Conservation (phyloP, 2,329 filamentous ascomycete genomes). For the Claviceps maximensis region DNA sequence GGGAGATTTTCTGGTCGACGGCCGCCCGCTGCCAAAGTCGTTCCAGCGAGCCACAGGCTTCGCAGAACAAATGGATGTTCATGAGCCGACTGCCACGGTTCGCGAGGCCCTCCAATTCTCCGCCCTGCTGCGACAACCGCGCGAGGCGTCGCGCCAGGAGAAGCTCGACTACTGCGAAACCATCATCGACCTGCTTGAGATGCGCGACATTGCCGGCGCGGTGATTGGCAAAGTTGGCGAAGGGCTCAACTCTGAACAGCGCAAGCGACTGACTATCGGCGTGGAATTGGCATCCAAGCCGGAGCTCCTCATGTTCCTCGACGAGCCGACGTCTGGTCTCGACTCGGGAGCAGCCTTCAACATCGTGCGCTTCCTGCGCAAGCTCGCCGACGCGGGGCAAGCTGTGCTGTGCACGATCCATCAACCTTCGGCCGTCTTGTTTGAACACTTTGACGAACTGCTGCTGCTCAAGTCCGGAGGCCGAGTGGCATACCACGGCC, state of each 20-base stretch:
- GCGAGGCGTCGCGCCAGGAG: conserved; percentile 41
- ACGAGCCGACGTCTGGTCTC: conserved; percentile 47
- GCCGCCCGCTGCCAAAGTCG: conserved; percentile 53
- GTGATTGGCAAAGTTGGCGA: conserved; percentile 45
- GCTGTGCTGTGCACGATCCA: conserved; percentile 49
- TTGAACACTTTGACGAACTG: conserved; percentile 43
- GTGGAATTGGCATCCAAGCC: conserved; percentile 44
- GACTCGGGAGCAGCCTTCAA: conserved; percentile 47
- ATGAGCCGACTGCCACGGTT: conserved; percentile 53
- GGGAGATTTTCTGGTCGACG: conserved; percentile 70
- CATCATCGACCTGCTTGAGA: conserved; percentile 55
- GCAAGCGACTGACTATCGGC: conserved; percentile 42
- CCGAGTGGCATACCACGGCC: conserved; percentile 39
- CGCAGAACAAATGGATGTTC: conserved; percentile 51
- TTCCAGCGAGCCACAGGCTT: conserved; percentile 73
- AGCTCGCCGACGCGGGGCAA: conserved; percentile 46
- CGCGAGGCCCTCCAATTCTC: conserved; percentile 54
- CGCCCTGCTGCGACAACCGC: conserved; percentile 48
- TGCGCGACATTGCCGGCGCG: conserved; percentile 53
- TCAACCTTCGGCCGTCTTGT: conserved; percentile 42
- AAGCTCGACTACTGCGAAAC: conserved; percentile 57
- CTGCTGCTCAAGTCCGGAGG: conserved; percentile 41
- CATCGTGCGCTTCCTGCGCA: conserved; percentile 47
- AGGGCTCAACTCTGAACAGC: conserved; percentile 47
- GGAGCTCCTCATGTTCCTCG: conserved; percentile 50